Evolutionary conservation across 352 stramenopile genomes (phyloP), one percentile per base, ranked within the genome.

Genomic region (Pythium dissimile): DNA sequence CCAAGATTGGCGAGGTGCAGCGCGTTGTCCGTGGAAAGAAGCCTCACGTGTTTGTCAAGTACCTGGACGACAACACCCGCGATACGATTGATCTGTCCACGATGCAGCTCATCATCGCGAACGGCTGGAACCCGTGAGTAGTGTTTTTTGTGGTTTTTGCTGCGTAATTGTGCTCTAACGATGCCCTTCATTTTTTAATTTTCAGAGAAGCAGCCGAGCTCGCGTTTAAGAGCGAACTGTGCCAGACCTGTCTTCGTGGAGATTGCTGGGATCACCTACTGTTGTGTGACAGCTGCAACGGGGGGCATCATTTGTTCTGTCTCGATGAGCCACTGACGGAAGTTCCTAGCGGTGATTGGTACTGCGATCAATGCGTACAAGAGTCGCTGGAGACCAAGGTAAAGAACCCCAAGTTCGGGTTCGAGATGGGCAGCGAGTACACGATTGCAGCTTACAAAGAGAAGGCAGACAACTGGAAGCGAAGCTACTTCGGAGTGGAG

Each of bases 191-290:
- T n/a, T 37, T 24, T 15, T 38, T 26, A 34, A 23, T 18, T 2
- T 18, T 27, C 27, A 86, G 75, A 2, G 68, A 80, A 6, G 71
- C 82, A 2, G 80, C 84, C 1, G 80, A 94, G 54, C 45, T 92
- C 20, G 82, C 80, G 21, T 88, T 77, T 53, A 87, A 87, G 60
- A 90, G 80, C 27, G 80, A 92, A 38, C 84, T 92, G 38, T 94
- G 84, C 30, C 84, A 94, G 58, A 76, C 73, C n/a, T 94, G 85
- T 64, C 55, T 94, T 13, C 85, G 84, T 37, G 83, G 81, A 1
- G 85, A 94, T 53, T 93, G 85, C 61, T 88, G 69, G 65, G 76
- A 93, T n/a, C 53, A 71, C 23, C 85, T 94, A 72, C 54, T 94
- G 34, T 67, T 92, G 31, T 94, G 85, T 54, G 83, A 92, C 50